Percentiles rank a stretch among this genome's conserved stretches.
phyloP scores from a whole-genome alignment of 345 rosid genomes.

The Sapria himalayana region DNA sequence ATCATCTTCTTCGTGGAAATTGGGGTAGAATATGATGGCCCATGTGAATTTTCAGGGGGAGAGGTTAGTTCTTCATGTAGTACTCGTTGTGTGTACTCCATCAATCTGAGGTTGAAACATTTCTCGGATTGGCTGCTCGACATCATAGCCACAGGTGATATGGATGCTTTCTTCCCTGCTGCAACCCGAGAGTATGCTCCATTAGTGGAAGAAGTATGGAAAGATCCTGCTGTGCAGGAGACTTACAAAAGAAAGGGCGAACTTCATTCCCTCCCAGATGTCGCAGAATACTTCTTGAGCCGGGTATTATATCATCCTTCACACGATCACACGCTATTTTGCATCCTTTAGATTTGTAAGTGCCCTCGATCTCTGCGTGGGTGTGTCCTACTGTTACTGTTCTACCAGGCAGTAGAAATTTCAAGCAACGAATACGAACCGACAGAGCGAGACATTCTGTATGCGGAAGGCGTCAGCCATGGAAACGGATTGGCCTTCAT shows the following conservation, averaged over 20 bases:
- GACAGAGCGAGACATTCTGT: slow-evolving; percentile 71
- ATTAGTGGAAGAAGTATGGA: slow-evolving; percentile 93
- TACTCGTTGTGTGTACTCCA: slow-evolving; percentile 37
- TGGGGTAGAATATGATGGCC: no score
- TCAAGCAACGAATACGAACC: slow-evolving; percentile 97
- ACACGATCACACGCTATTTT: no score
- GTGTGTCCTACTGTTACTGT: no score
- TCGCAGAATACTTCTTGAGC: slow-evolving; percentile 73
- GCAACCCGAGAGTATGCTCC: slow-evolving; percentile 99
- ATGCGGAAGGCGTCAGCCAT: slow-evolving; percentile 88
- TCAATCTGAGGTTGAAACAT: slow-evolving; percentile 83
- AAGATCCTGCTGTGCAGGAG: slow-evolving; percentile 85
- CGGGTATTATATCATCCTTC: slow-evolving; percentile 38
- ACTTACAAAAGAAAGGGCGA: slow-evolving; percentile 75
- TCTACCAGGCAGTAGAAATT: slow-evolving; percentile 78
- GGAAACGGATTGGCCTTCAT: slow-evolving; percentile 93
- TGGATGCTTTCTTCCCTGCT: slow-evolving; percentile 96
- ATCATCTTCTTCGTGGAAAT: no score
- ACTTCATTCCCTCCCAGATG: slow-evolving; percentile 95
- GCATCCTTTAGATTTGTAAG: no score
- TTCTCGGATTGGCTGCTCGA: slow-evolving; percentile 98
- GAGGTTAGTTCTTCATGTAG: slow-evolving; percentile 21
- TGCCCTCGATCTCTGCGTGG: no score
- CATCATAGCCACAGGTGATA: slow-evolving; percentile 91
- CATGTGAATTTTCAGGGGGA: slow-evolving; percentile 37